phyloP scores from a whole-genome alignment of 345 rosid genomes.

The Brassica incana region DNA sequence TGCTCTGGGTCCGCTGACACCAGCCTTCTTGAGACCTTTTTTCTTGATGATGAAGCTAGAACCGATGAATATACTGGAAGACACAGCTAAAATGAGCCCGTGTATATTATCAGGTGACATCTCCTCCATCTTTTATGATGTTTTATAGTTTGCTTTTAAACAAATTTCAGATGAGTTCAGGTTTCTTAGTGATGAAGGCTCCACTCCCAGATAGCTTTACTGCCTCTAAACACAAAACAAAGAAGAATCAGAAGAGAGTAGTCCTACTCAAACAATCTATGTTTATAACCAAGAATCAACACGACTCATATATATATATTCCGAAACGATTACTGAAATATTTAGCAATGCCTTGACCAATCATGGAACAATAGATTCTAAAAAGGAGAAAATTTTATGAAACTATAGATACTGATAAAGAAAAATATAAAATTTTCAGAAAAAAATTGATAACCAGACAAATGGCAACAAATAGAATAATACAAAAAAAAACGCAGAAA shows the following conservation, averaged over 20 bases:
- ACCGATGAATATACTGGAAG: conserved; percentile 88
- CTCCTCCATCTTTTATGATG: conserved; percentile 33
- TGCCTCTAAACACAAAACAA: not conserved
- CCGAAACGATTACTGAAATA: not conserved
- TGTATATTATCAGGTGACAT: conserved; percentile 66
- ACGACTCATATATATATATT: not conserved
- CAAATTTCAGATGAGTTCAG: not conserved
- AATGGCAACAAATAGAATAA: conserved; percentile 18
- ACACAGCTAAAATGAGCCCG: conserved; percentile 79
- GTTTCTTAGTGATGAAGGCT: not conserved
- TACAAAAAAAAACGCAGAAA: not conserved
- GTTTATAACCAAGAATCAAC: not conserved
- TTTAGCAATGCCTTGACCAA: not conserved
- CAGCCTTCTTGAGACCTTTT: conserved; percentile 78
- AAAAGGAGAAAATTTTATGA: not conserved
- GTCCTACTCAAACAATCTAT: not conserved
- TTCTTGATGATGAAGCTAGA: conserved; percentile 94
- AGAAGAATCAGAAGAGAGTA: conserved; percentile 4
- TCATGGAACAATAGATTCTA: not conserved
- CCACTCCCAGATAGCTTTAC: conserved; percentile 8
- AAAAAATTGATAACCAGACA: conserved; percentile 13
- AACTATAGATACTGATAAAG: not conserved
- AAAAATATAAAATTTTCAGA: not conserved
- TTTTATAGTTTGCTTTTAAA: conserved; percentile 12
- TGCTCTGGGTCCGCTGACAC: conserved; percentile 64